A percentile compares a stretch with the other conserved stretches of the same genome.
These are phyloP conservation scores for Berkeleyomyces rouxiae DNA, from an alignment of 2,329 filamentous ascomycete genomes.

Conservation along the genomic window DNA sequence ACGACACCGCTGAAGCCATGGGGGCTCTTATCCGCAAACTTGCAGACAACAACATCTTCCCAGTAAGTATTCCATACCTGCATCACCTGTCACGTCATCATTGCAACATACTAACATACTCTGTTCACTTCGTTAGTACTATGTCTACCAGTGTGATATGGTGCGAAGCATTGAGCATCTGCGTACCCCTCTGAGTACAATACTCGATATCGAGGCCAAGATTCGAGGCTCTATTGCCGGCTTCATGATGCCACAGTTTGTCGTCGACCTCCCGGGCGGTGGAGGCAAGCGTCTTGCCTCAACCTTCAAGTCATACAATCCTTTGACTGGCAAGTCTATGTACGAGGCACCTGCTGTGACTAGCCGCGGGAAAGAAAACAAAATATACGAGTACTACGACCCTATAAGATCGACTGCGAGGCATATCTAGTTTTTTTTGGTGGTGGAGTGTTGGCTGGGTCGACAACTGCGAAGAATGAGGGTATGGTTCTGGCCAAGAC, in stretches of 20 bases:
- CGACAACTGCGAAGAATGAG: neutral
- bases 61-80: conserved; percentile 24
- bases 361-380: conserved; percentile 27
- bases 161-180: conserved; percentile 43
- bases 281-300: conserved; percentile 45
- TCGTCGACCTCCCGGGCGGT: conserved; percentile 46
- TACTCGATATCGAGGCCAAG: conserved; percentile 38
- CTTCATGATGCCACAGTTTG: conserved; percentile 45
- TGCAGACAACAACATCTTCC: conserved; percentile 38
- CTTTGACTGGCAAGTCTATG: conserved; percentile 33
- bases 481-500: neutral
- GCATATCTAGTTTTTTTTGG: too few species aligned
- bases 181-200: conserved; percentile 41
- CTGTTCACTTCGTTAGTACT: conserved; percentile 31
- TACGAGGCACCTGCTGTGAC: conserved; percentile 39
- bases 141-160: conserved; percentile 51
- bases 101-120: neutral
- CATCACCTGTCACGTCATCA: neutral
- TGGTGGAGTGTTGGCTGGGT: neutral
- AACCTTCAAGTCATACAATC: conserved; percentile 36
- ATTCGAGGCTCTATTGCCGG: conserved; percentile 45
- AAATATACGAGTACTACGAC: conserved; percentile 41
- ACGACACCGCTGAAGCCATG: conserved; percentile 38
- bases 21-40: conserved; percentile 34
- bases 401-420: conserved; percentile 21